Conservation (phyloP, 2,329 filamentous ascomycete genomes). For the Apiospora pterosperma region DNA sequence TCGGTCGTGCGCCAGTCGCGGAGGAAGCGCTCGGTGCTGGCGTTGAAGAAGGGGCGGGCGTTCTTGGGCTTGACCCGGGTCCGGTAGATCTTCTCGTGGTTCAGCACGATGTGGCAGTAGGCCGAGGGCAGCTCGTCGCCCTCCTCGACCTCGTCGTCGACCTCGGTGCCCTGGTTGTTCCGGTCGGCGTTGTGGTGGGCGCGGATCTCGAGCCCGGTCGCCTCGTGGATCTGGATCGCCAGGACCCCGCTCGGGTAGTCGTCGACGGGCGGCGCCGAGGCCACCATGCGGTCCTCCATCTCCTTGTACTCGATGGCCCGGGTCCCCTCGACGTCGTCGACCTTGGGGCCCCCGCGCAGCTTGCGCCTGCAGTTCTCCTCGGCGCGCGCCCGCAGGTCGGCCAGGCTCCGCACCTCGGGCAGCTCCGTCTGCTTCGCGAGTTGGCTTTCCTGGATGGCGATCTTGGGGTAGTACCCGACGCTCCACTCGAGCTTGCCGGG, state of each 20-base stretch:
- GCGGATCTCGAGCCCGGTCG: constrained; percentile 6
- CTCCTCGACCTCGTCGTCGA: constrained; percentile 5
- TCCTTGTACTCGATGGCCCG: not conserved
- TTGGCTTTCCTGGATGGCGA: not conserved
- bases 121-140: constrained; percentile 5
- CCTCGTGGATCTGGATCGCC: constrained; percentile 6
- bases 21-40: constrained; percentile 1
- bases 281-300: constrained; percentile 5
- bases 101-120: constrained; percentile 1
- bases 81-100: constrained; percentile 4
- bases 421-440: not conserved
- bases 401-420: not conserved
- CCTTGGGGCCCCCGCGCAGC: constrained; percentile 4
- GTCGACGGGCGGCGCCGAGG: not conserved
- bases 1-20: constrained; percentile 3
- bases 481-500: constrained; percentile 4
- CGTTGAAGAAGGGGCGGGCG: constrained; percentile 6
- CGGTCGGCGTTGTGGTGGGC: constrained; percentile 5
- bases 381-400: not conserved
- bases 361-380: constrained; percentile 4
- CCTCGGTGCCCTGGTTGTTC: not conserved
- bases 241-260: not conserved
- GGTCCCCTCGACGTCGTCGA: constrained; percentile 1
- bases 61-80: constrained; percentile 7
- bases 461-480: constrained; percentile 5